These are phyloP conservation scores for Colletotrichum lini DNA, from an alignment of 2,329 filamentous ascomycete species.

Conservation along the genomic window DNA sequence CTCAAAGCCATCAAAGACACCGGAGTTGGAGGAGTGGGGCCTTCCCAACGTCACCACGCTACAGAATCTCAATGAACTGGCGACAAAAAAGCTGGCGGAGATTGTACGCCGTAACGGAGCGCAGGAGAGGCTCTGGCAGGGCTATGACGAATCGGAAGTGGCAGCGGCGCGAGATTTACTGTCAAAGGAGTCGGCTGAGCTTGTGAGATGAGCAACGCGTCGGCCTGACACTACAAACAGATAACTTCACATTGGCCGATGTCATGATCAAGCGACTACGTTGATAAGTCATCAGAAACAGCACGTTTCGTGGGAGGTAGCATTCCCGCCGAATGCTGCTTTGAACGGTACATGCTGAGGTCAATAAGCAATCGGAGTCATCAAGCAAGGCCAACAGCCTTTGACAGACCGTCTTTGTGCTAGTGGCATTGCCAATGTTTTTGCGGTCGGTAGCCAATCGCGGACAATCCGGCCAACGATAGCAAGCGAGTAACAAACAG, in stretches of 20 bases:
- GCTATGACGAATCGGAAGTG: conserved; percentile 80
- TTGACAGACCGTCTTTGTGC: conserved; percentile 20
- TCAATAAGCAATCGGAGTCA: conserved; percentile 27
- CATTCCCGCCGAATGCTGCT: neutral
- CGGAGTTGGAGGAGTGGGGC: conserved; percentile 64
- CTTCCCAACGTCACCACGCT: conserved; percentile 72
- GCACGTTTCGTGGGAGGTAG: conserved; percentile 18
- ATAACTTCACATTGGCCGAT: conserved; percentile 2
- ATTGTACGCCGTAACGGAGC: conserved; percentile 77
- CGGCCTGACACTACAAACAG: conserved; percentile 6
- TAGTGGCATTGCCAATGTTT: conserved; percentile 7
- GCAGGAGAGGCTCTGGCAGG: conserved; percentile 77
- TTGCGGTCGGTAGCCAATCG: conserved; percentile 16
- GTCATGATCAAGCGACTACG: conserved; percentile 23
- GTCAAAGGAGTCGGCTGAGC: conserved; percentile 63
- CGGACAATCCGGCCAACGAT: neutral
- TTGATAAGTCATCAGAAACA: conserved; percentile 16
- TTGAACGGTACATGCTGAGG: neutral
- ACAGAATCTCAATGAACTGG: conserved; percentile 78
- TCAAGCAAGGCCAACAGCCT: conserved; percentile 14
- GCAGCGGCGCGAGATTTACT: conserved; percentile 79
- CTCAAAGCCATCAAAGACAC: conserved; percentile 60
- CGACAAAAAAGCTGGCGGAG: conserved; percentile 82
- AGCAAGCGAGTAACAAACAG: conserved; percentile 2
- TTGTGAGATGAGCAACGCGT: conserved; percentile 56